Percentiles rank a stretch among this genome's conserved stretches.
phyloP scores from a whole-genome alignment of 2,329 filamentous ascomycete species.

The Thelonectria olida region DNA sequence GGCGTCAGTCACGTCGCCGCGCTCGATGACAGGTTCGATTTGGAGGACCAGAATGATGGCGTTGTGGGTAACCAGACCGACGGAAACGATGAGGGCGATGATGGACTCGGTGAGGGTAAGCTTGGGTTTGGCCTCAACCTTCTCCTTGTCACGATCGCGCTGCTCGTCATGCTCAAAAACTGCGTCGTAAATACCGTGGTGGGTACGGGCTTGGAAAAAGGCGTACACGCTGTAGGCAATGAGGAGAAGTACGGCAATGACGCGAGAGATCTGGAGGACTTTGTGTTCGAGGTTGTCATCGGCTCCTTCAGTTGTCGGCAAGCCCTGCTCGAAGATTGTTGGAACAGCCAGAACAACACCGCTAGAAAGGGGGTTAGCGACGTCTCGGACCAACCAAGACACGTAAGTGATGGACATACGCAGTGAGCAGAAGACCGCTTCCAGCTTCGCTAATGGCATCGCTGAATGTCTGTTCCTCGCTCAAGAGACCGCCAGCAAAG shows the following conservation, averaged over 20 bases:
- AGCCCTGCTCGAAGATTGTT: slow-evolving; percentile 64
- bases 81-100: slow-evolving; percentile 69
- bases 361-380: slow-evolving; percentile 39
- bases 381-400: neutral
- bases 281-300: slow-evolving; percentile 56
- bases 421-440: slow-evolving; percentile 78
- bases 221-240: slow-evolving; percentile 73
- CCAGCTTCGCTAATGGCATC: slow-evolving; percentile 82
- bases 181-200: slow-evolving; percentile 80
- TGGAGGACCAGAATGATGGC: slow-evolving; percentile 78
- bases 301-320: slow-evolving; percentile 42
- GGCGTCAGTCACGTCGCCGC: slow-evolving; percentile 57
- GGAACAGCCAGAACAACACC: slow-evolving; percentile 54
- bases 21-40: slow-evolving; percentile 67
- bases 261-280: slow-evolving; percentile 73
- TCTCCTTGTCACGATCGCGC: slow-evolving; percentile 69
- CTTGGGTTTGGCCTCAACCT: slow-evolving; percentile 70
- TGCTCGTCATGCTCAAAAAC: slow-evolving; percentile 77
- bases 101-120: slow-evolving; percentile 79
- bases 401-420: slow-evolving; percentile 61
- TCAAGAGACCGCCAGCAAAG: slow-evolving; percentile 75
- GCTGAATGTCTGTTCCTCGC: slow-evolving; percentile 76
- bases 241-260: slow-evolving; percentile 75
- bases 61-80: slow-evolving; percentile 77
- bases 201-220: slow-evolving; percentile 79